Evolutionary conservation across 306 rosid species (phyloP).

Genomic region (Cercis canadensis): DNA sequence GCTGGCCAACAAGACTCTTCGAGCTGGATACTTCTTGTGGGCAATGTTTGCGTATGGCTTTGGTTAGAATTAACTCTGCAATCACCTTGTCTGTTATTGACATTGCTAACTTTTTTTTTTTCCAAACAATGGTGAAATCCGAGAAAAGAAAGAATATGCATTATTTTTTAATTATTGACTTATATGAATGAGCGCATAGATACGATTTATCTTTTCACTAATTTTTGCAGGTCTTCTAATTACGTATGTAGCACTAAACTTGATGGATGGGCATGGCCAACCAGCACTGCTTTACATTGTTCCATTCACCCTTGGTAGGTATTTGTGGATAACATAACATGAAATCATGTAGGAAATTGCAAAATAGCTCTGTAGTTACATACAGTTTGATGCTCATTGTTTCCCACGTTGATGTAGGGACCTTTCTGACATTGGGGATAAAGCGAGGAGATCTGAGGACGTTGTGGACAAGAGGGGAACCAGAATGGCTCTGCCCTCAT

Average conservation of each 20-base stretch:
- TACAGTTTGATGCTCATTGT: constrained; percentile 17
- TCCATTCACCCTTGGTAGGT: constrained; percentile 88
- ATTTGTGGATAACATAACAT: constrained; percentile 4
- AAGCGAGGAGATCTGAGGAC: constrained; percentile 76
- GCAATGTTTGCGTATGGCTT: constrained; percentile 95
- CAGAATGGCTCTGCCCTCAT: constrained; percentile 81
- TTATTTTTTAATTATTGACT: constrained; percentile 3
- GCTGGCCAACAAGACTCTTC: constrained; percentile 76
- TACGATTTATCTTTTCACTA: constrained; percentile 2
- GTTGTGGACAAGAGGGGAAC: constrained; percentile 84
- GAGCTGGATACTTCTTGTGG: constrained; percentile 91
- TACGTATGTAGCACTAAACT: constrained; percentile 89
- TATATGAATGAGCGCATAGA: too few species aligned
- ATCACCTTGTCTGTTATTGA: constrained; percentile 16
- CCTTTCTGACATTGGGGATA: constrained; percentile 69
- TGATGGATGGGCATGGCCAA: constrained; percentile 99
- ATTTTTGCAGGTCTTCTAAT: constrained; percentile 75
- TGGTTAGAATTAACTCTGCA: constrained; percentile 57
- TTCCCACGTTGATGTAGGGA: constrained; percentile 61
- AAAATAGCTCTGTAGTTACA: not conserved
- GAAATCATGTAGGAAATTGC: not conserved
- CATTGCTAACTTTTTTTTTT: not conserved
- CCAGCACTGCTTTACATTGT: constrained; percentile 96
- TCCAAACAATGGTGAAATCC: not conserved
- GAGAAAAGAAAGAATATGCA: not conserved